Evolutionary conservation across 2,329 filamentous ascomycete genomes (phyloP).

Genomic region (Ophiocordyceps australis): DNA sequence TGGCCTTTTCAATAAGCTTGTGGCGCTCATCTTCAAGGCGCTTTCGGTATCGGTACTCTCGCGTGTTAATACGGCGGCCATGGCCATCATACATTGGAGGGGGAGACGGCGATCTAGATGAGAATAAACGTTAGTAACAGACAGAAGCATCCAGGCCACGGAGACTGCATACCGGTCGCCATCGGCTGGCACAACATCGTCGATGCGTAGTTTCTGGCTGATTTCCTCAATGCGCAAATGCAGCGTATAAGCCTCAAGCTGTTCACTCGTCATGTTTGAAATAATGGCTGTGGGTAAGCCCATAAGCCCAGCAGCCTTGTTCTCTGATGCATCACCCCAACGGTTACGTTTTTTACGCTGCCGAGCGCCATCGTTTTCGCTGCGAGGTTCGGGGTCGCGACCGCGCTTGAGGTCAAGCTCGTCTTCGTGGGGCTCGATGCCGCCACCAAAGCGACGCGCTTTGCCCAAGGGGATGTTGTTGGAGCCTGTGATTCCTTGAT

Average conservation of each 20-base stretch:
- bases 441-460: constrained; percentile 60
- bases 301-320: constrained; percentile 97
- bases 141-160: neutral
- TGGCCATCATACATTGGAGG: constrained; percentile 98
- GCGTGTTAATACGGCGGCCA: constrained; percentile 95
- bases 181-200: constrained; percentile 94
- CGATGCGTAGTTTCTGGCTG: constrained; percentile 96
- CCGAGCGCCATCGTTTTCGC: constrained; percentile 56
- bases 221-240: constrained; percentile 98
- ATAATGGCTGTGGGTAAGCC: constrained; percentile 90
- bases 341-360: constrained; percentile 96
- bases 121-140: neutral
- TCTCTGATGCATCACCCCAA: constrained; percentile 94
- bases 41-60: constrained; percentile 97
- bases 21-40: constrained; percentile 95
- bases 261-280: constrained; percentile 95
- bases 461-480: constrained; percentile 95
- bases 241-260: constrained; percentile 91
- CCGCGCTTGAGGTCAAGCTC: constrained; percentile 59
- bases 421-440: constrained; percentile 30
- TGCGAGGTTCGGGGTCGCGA: constrained; percentile 69
- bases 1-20: constrained; percentile 95
- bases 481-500: constrained; percentile 81
- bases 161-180: constrained; percentile 59
- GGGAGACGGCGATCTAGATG: constrained; percentile 72